phyloP scores from a whole-genome alignment of 2,329 filamentous ascomycete species.

The Aspergillus arachidicola region DNA sequence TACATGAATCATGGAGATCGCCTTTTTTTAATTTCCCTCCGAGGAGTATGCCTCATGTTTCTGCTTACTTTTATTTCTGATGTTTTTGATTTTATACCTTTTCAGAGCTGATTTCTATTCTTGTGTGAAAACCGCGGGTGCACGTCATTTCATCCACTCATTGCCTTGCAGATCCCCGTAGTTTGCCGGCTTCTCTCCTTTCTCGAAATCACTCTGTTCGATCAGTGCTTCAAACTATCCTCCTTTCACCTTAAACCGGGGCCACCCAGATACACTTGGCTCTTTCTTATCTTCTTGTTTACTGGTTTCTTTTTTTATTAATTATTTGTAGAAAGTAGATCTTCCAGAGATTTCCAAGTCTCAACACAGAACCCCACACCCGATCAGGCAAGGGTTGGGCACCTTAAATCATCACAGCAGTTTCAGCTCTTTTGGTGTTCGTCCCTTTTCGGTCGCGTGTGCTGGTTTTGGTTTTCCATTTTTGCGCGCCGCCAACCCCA shows the following conservation, averaged over 20 bases:
- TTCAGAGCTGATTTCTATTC: background rate
- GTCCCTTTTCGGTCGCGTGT: conserved; percentile 24
- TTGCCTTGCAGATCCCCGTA: conserved; percentile 16
- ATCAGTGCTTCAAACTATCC: conserved; percentile 1
- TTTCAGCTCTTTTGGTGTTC: conserved; percentile 3
- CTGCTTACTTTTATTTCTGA: background rate
- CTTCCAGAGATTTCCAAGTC: background rate
- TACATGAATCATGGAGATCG: background rate
- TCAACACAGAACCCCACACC: background rate
- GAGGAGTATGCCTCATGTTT: background rate
- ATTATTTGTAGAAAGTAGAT: background rate
- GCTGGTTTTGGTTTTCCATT: conserved; percentile 4
- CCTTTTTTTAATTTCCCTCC: background rate
- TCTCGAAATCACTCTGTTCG: background rate
- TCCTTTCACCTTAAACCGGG: background rate
- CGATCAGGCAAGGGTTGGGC: conserved; percentile 4
- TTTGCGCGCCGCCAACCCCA: conserved; percentile 4
- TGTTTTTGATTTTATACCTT: background rate
- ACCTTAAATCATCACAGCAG: background rate
- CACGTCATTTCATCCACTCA: conserved; percentile 15
- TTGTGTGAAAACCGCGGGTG: conserved; percentile 6
- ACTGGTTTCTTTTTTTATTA: background rate
- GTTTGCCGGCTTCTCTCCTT: conserved; percentile 6
- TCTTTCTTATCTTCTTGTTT: background rate
- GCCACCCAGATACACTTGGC: background rate